A percentile compares a stretch with the other conserved stretches of the same genome.
phyloP scores from a whole-genome alignment of 306 rosid genomes.

The Nissolia schottii region DNA sequence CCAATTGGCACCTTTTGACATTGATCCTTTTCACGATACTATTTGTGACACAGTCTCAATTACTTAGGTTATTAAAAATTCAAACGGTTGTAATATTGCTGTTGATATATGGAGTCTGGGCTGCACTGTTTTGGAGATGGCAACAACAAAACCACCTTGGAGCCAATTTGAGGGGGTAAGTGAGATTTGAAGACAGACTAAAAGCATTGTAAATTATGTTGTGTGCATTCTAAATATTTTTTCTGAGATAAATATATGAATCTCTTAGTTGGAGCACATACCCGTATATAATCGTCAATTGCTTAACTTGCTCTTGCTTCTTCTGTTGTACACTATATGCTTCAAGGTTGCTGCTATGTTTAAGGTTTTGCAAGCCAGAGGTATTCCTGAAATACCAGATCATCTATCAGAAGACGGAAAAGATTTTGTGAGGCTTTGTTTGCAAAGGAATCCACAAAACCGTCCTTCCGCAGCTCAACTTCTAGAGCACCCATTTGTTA shows the following conservation, averaged over 20 bases:
- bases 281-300: slow-evolving; percentile 25
- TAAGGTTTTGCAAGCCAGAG: slow-evolving; percentile 81
- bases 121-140: slow-evolving; percentile 97
- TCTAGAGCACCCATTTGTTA: slow-evolving; percentile 88
- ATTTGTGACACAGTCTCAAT: slow-evolving; percentile 17
- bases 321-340: slow-evolving; percentile 5
- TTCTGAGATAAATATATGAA: not conserved
- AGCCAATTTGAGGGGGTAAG: slow-evolving; percentile 94
- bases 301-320: slow-evolving; percentile 26
- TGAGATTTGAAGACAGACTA: slow-evolving; percentile 14
- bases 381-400: slow-evolving; percentile 76
- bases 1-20: not conserved
- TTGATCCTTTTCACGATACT: not conserved
- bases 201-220: slow-evolving; percentile 1
- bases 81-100: slow-evolving; percentile 75
- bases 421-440: slow-evolving; percentile 71
- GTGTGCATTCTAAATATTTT: slow-evolving; percentile 32
- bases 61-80: slow-evolving; percentile 64
- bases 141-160: slow-evolving; percentile 96
- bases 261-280: slow-evolving; percentile 34
- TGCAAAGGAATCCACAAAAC: slow-evolving; percentile 64
- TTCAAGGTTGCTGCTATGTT: slow-evolving; percentile 92
- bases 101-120: slow-evolving; percentile 99
- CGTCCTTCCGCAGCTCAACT: slow-evolving; percentile 79
- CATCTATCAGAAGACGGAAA: slow-evolving; percentile 81